Conservation (phyloP, 441 rosid genomes). For the Euphorbia schlechtendalii region DNA sequence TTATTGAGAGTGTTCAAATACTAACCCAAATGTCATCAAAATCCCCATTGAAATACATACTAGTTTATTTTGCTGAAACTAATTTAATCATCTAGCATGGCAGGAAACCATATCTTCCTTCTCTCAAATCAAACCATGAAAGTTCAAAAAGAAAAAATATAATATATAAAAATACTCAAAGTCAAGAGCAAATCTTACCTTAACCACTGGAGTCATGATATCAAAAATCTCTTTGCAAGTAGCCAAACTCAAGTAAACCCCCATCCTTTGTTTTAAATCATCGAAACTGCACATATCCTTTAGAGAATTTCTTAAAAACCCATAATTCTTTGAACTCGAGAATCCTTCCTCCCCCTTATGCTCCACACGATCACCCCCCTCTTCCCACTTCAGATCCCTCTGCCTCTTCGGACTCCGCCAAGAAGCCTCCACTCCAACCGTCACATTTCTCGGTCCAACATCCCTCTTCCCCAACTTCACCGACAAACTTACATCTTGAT, state of each 20-base stretch:
- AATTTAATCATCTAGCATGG: slow-evolving; percentile 1
- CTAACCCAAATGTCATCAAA: not conserved
- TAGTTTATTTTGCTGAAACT: not conserved
- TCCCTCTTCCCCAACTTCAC: slow-evolving; percentile 46
- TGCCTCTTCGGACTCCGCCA: slow-evolving; percentile 69
- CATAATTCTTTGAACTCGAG: slow-evolving; percentile 33
- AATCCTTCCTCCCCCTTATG: slow-evolving; percentile 24
- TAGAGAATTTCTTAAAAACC: slow-evolving; percentile 42
- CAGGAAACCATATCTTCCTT: not conserved
- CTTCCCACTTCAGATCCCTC: slow-evolving; percentile 48
- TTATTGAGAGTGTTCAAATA: not conserved
- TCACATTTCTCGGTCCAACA: slow-evolving; percentile 21
- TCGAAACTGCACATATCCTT: slow-evolving; percentile 78
- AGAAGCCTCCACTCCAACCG: slow-evolving; percentile 35
- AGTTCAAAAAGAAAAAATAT: not conserved
- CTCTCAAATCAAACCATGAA: not conserved
- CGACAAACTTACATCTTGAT: slow-evolving; percentile 5
- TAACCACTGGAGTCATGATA: slow-evolving; percentile 56
- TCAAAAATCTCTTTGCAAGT: slow-evolving; percentile 64
- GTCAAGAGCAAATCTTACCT: slow-evolving; percentile 33
- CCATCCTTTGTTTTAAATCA: slow-evolving; percentile 74
- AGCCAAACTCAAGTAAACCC: slow-evolving; percentile 48
- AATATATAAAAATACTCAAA: no score
- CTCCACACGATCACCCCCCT: slow-evolving; percentile 13
- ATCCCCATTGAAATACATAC: not conserved